Evolutionary conservation across 192 early-diverging fungal genomes (phyloP).

Genomic region (Rhizophlyctis rosea): DNA sequence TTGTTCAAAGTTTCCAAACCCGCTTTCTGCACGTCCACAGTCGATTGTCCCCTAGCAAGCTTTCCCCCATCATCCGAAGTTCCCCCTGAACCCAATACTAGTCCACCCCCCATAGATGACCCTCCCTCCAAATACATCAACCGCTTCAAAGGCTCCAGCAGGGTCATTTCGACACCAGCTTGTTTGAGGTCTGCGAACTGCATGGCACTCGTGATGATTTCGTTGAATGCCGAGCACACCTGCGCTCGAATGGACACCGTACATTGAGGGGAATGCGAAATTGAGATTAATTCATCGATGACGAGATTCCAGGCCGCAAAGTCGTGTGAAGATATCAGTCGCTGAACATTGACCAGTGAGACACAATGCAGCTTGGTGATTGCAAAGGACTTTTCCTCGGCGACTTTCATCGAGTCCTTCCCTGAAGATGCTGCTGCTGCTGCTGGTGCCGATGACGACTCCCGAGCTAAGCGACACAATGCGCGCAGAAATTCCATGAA

Average conservation of each 20-base stretch:
- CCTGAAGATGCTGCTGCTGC: slow-evolving; percentile 22
- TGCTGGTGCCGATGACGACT: slow-evolving; percentile 31
- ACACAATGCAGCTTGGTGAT: slow-evolving; percentile 70
- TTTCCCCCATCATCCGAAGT: slow-evolving; percentile 16
- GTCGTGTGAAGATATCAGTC: slow-evolving; percentile 40
- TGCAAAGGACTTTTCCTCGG: slow-evolving; percentile 75
- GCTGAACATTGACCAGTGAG: slow-evolving; percentile 47
- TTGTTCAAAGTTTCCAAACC: slow-evolving; percentile 87
- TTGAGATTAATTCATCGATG: slow-evolving; percentile 71
- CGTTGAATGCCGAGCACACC: slow-evolving; percentile 71
- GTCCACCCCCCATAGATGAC: not conserved
- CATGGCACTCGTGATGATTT: slow-evolving; percentile 70
- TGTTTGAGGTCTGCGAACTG: slow-evolving; percentile 52
- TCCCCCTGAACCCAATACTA: not conserved
- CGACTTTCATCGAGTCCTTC: slow-evolving; percentile 47
- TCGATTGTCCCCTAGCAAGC: slow-evolving; percentile 32
- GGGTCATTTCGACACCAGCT: slow-evolving; percentile 53
- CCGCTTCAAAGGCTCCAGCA: slow-evolving; percentile 63
- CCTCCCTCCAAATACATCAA: slow-evolving; percentile 30
- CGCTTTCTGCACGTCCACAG: slow-evolving; percentile 76
- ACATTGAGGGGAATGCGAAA: slow-evolving; percentile 57
- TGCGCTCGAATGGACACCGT: slow-evolving; percentile 68
- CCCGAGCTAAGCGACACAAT: slow-evolving; percentile 57
- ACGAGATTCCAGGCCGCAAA: slow-evolving; percentile 56
- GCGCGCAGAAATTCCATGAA: slow-evolving; percentile 66